A percentile compares a stretch with the other conserved stretches of the same genome.
These are phyloP conservation scores for Amaranthus hypochondriacus DNA, from an alignment of 148 eudicot species.

Conservation along the genomic window DNA sequence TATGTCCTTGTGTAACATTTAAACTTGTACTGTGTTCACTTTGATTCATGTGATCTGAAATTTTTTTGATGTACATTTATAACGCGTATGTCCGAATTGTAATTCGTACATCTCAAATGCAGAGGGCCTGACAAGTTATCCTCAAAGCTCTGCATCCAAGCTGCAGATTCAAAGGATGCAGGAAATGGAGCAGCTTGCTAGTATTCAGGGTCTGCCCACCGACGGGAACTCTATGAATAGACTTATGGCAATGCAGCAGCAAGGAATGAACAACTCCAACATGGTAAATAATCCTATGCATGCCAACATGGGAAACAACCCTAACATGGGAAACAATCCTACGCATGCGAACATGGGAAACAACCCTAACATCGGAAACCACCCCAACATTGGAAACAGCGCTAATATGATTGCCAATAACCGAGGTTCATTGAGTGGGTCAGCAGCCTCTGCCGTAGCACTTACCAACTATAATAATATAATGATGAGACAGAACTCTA, in stretches of 20 bases:
- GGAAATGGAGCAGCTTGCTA: slow-evolving; percentile 58
- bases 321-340: no score
- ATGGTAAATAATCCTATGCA: slow-evolving; percentile 18
- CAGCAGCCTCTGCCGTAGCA: slow-evolving; percentile 62
- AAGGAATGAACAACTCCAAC: slow-evolving; percentile 41
- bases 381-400: slow-evolving; percentile 6
- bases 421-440: slow-evolving; percentile 53
- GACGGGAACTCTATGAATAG: slow-evolving; percentile 60
- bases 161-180: slow-evolving; percentile 63
- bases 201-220: slow-evolving; percentile 58
- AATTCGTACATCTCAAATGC: slow-evolving; percentile 22
- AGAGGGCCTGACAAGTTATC: slow-evolving; percentile 84
- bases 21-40: no score
- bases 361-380: no score
- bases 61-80: no score
- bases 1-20: no score
- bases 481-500: slow-evolving; percentile 65
- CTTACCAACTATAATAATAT: slow-evolving; percentile 56
- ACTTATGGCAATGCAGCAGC: slow-evolving; percentile 54
- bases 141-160: slow-evolving; percentile 51
- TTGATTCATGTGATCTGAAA: no score
- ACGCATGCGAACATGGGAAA: no score
- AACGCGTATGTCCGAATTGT: not conserved
- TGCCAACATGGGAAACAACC: no score
- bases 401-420: slow-evolving; percentile 30